Conservation (phyloP, 2,329 filamentous ascomycete species). For the Fusarium pseudoanthophilum region DNA sequence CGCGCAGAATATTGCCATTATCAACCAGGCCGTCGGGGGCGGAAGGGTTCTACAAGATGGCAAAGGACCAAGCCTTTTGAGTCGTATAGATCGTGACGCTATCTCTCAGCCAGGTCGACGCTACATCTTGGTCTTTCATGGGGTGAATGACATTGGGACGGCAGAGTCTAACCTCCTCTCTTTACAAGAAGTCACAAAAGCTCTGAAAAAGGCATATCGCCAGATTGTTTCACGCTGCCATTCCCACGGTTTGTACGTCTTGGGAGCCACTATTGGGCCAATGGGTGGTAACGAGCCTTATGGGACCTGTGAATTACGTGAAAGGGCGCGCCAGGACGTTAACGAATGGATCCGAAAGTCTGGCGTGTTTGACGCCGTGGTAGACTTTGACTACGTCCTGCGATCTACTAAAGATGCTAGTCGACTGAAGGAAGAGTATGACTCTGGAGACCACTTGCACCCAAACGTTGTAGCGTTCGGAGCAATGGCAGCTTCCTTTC, state of each 20-base stretch:
- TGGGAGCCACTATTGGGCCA: background rate
- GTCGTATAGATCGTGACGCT: background rate
- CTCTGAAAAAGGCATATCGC: background rate
- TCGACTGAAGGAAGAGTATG: background rate
- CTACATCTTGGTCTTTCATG: background rate
- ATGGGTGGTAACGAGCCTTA: background rate
- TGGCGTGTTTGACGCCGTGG: background rate
- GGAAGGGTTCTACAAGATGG: background rate
- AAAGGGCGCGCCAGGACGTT: background rate
- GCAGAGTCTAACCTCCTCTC: background rate
- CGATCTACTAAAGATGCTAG: background rate
- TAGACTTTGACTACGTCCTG: background rate
- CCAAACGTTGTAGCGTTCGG: background rate
- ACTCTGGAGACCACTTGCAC: background rate
- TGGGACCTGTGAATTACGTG: background rate
- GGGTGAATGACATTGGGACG: background rate
- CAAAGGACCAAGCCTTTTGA: background rate
- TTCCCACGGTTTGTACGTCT: background rate
- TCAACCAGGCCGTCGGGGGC: background rate
- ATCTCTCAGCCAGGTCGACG: background rate
- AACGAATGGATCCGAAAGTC: background rate
- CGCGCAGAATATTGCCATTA: background rate
- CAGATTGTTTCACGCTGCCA: background rate
- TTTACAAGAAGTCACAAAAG: background rate
- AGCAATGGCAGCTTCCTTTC: background rate